A percentile compares a stretch with the other conserved stretches of the same genome.
Conservation (phyloP, 169 alveolate genomes). For the Theileria annulata region DNA sequence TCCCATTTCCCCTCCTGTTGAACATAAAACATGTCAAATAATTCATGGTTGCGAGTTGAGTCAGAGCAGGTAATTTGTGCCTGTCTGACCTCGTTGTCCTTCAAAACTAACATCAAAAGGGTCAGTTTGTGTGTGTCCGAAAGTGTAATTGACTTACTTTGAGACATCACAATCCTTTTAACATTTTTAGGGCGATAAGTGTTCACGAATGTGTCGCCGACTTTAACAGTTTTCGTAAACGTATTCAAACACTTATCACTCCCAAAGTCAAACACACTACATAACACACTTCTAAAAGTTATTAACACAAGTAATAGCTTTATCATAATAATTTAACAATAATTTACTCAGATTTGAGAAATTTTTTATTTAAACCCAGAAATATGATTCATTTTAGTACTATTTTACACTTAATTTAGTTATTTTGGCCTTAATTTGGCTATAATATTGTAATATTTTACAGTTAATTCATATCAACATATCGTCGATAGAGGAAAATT, state of each 20-base stretch:
- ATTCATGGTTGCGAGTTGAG: not conserved
- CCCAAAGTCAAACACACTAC: not conserved
- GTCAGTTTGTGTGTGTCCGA: not conserved
- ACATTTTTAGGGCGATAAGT: conserved; percentile 1
- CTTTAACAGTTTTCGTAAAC: not conserved
- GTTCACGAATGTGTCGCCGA: not conserved
- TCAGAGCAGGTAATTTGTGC: not conserved
- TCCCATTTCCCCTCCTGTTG: not conserved
- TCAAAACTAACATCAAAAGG: not conserved
- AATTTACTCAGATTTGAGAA: not conserved
- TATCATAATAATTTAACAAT: not conserved
- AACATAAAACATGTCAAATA: conserved; percentile 8
- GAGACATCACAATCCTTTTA: not conserved
- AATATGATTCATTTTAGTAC: not conserved
- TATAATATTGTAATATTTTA: not conserved
- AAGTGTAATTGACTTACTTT: not conserved
- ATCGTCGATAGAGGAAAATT: not conserved
- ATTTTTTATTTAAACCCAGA: not conserved
- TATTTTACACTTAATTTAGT: not conserved
- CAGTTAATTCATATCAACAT: not conserved
- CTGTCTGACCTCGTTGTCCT: not conserved
- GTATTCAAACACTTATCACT: conserved; percentile 1
- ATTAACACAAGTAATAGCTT: not conserved
- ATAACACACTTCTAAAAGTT: not conserved
- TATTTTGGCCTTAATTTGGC: not conserved